Evolutionary conservation across 805 yeast species (phyloP), one percentile per base, ranked within the genome.

Genomic region (Suhomyces pyralidae): DNA sequence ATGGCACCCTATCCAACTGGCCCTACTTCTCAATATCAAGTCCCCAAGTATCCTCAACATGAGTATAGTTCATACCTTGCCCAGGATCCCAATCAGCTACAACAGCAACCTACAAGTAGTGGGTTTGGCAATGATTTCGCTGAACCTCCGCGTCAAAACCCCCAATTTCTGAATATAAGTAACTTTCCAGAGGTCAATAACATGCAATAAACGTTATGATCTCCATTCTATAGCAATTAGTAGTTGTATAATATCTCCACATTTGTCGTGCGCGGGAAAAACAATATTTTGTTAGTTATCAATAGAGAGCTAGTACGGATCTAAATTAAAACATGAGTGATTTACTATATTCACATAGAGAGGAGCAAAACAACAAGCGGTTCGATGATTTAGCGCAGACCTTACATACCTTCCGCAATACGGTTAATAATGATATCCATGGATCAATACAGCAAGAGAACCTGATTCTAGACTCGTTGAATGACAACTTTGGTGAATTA

Each of bases 301-400:
- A 43, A 24, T 19, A 24, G 19, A n/a, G 26, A 22, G n/a, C 24
- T 7, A 12, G 28, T 20, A 43, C 14, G 36, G 20, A 32, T 47
- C 28, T 24, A n/a, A 32, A 19, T 14, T 20, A 38, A 9, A 49
- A 53, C 54, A 51, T 54, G 54, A 40, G 52, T 15, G 70, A 67
- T 46, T 57, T 62, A 42, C 56, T 74, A 42, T 75, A 75, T 60
- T 62, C 76, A 43, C 73, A 70, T 50, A 62, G 80, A 56, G 80
- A 75, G 56, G 68, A 70, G 40, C 75, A 72, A 50, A 75, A 75
- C 57, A 72, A 74, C 57, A 74, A 73, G 55, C 55, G 74, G 50
- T 74, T 75, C 54, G 78, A 75, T 50, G 74, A 70, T 52, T 65
- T 75, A 30, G 78, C 80, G 0, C 74, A 62, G 52, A 75, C 79